phyloP scores from a whole-genome alignment of 179 eudicot species.

The Heliamphora pulchella region DNA sequence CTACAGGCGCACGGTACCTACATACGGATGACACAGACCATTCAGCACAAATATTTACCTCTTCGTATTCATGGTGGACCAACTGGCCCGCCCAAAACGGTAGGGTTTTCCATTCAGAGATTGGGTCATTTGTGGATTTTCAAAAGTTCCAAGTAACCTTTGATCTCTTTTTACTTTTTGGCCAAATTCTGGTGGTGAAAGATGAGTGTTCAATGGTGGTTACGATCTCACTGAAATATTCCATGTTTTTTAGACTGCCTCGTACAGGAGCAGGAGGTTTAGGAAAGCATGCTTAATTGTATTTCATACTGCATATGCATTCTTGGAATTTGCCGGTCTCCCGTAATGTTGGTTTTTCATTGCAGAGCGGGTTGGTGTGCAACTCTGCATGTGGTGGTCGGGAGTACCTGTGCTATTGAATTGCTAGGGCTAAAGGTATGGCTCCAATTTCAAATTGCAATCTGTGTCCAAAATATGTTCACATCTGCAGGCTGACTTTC shows the following conservation, averaged over 20 bases:
- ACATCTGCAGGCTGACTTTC: not conserved
- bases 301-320: not conserved
- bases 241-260: not conserved
- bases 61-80: slow-evolving; percentile 1
- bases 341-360: slow-evolving; percentile 12
- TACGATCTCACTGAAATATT: not conserved
- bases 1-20: not conserved
- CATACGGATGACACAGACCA: not conserved
- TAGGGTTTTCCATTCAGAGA: not conserved
- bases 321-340: not conserved
- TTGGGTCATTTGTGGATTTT: not conserved
- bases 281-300: not conserved
- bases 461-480: not conserved
- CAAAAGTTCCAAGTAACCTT: not conserved
- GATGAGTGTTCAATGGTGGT: not conserved
- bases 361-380: slow-evolving; percentile 72
- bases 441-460: slow-evolving; percentile 6
- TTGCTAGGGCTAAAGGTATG: slow-evolving; percentile 79
- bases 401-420: slow-evolving; percentile 89
- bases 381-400: slow-evolving; percentile 43
- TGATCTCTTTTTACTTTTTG: not conserved
- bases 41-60: not conserved
- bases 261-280: not conserved
- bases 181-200: slow-evolving; percentile 3
- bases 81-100: not conserved